These are phyloP conservation scores for Plicaturopsis crispa DNA, from an alignment of 768 basidiomycete species.

Conservation along the genomic window DNA sequence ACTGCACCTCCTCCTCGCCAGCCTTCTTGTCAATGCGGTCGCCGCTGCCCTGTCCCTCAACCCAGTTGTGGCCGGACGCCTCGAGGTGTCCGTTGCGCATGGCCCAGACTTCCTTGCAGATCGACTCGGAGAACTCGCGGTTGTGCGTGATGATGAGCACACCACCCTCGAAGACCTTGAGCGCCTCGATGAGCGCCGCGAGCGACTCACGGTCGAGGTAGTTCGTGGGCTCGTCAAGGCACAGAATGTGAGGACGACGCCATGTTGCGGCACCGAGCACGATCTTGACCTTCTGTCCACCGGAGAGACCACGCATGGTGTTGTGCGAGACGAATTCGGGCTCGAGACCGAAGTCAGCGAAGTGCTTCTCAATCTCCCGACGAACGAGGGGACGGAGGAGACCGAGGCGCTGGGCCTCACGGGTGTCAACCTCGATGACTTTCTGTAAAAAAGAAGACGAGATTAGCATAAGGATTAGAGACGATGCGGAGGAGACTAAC, in stretches of 20 bases:
- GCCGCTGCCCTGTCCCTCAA: constrained; percentile 96
- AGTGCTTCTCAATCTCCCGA: constrained; percentile 98
- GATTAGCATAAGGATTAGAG: too few relatives aligned
- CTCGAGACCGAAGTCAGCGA: constrained; percentile 98
- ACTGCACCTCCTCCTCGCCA: constrained; percentile 84
- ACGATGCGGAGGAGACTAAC: constrained; percentile 20
- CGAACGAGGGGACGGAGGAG: constrained; percentile 94
- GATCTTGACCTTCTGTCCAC: constrained; percentile 99
- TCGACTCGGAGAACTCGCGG: constrained; percentile 97
- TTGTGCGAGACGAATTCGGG: constrained; percentile 99
- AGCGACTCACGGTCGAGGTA: constrained; percentile 99
- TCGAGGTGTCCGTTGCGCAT: constrained; percentile 96
- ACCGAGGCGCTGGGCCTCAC: constrained; percentile 95
- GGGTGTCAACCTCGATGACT: constrained; percentile 94
- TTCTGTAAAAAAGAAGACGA: constrained; percentile 49
- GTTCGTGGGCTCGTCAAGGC: constrained; percentile 97
- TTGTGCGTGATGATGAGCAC: constrained; percentile 97
- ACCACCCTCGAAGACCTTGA: constrained; percentile 98
- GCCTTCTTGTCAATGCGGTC: constrained; percentile 91
- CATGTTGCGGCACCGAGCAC: constrained; percentile 97
- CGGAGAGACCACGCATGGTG: constrained; percentile 97
- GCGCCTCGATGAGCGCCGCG: constrained; percentile 95
- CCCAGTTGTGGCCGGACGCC: constrained; percentile 99
- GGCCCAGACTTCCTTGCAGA: constrained; percentile 98
- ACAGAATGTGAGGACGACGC: constrained; percentile 97